Conservation (phyloP, 2,329 filamentous ascomycete genomes). For the Moelleriella libera region DNA sequence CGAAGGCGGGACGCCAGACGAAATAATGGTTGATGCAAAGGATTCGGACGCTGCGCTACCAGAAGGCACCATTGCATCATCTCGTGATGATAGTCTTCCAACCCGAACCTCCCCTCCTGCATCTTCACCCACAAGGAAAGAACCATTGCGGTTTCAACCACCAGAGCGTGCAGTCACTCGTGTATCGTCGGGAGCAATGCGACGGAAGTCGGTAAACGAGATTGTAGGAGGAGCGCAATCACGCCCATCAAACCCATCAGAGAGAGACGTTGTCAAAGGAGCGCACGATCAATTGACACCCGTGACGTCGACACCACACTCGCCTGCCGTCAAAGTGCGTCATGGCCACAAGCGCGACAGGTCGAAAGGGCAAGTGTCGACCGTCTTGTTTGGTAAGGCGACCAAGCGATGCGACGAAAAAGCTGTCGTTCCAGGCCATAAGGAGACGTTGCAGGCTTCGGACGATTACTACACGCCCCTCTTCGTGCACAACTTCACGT, state of each 20-base stretch:
- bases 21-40: conserved; percentile 20
- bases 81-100: conserved; percentile 1
- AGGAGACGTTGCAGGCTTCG: conserved; percentile 28
- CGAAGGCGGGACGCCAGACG: conserved; percentile 16
- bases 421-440: conserved; percentile 22
- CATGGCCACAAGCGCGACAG: conserved; percentile 34
- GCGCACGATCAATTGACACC: conserved; percentile 22
- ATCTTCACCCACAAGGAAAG: conserved; percentile 1
- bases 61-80: conserved; percentile 3
- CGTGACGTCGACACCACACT: conserved; percentile 28
- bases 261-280: conserved; percentile 16
- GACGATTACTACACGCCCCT: conserved; percentile 52
- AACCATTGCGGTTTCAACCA: conserved; percentile 9
- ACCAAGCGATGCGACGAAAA: conserved; percentile 34
- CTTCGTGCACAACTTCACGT: conserved; percentile 43
- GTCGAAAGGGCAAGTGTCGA: conserved; percentile 54
- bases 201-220: conserved; percentile 60
- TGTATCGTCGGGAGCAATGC: conserved; percentile 55
- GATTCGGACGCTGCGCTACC: conserved; percentile 7
- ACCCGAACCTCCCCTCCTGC: conserved; percentile 6
- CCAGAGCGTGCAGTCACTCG: conserved; percentile 48
- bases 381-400: conserved; percentile 66
- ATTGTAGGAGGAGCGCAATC: conserved; percentile 48
- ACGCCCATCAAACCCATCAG: conserved; percentile 16
- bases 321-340: conserved; percentile 19